phyloP scores from a whole-genome alignment of 1,284 basidiomycete species.

The Malassezia equina region DNA sequence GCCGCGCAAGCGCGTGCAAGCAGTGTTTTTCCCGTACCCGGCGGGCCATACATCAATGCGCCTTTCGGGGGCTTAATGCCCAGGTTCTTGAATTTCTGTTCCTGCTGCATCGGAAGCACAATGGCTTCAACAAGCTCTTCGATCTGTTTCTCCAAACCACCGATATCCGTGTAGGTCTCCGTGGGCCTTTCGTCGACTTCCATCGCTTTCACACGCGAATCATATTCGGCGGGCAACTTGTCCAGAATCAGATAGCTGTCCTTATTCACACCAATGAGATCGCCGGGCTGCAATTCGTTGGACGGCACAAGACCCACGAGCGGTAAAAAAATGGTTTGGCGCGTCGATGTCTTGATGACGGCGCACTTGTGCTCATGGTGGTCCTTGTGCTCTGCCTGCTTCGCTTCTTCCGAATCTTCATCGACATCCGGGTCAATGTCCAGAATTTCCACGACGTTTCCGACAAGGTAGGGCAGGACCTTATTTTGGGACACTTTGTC shows the following conservation, averaged over 20 bases:
- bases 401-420: conserved; percentile 71
- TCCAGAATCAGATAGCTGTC: conserved; percentile 97
- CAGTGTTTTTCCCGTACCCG: conserved; percentile 93
- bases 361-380: conserved; percentile 94
- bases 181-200: conserved; percentile 76
- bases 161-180: conserved; percentile 68
- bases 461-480: conserved; percentile 92
- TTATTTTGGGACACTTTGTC: conserved; percentile 99
- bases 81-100: conserved; percentile 68
- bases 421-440: conserved; percentile 79
- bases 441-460: conserved; percentile 77
- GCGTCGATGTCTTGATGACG: conserved; percentile 95
- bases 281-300: conserved; percentile 75
- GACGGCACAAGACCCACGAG: conserved; percentile 92
- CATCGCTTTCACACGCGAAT: conserved; percentile 77
- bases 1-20: conserved; percentile 79
- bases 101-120: conserved; percentile 69
- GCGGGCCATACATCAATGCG: conserved; percentile 68
- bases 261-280: conserved; percentile 97
- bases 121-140: conserved; percentile 71
- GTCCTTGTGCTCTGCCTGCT: conserved; percentile 82
- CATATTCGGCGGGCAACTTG: conserved; percentile 67
- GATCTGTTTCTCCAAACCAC: conserved; percentile 70
- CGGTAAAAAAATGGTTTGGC: conserved; percentile 90
- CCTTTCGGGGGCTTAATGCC: conserved; percentile 73